Evolutionary conservation across 1,284 basidiomycete species (phyloP).

Genomic region (Rhodotorula sp.): DNA sequence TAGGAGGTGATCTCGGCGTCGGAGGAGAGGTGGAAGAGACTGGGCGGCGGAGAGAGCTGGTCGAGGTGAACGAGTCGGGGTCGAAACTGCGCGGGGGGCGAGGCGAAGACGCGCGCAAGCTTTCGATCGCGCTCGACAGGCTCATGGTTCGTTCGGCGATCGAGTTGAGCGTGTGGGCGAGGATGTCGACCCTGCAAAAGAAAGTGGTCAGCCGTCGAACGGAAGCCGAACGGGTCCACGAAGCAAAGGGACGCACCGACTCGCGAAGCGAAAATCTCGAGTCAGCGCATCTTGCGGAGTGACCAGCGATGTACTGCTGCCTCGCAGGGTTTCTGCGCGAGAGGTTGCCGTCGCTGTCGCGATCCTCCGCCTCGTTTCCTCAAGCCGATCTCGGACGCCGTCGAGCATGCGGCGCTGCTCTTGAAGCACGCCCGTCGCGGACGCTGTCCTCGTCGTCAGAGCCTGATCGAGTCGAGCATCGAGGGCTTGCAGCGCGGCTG

Average conservation of each 20-base stretch:
- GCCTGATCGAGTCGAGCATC: no score
- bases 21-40: not conserved
- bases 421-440: no score
- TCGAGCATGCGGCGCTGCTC: no score
- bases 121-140: not conserved
- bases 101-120: not conserved
- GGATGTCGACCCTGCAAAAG: not conserved
- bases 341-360: no score
- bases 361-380: no score
- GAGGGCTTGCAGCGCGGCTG: no score
- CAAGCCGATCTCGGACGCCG: no score
- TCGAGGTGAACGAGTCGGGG: not conserved
- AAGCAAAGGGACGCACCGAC: not conserved
- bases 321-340: no score
- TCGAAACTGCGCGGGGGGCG: not conserved
- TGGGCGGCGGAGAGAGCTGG: not conserved
- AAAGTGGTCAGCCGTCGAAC: not conserved
- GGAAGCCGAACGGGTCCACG: no score
- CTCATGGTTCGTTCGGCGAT: conserved; percentile 10
- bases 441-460: no score
- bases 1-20: not conserved
- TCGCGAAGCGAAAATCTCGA: not conserved
- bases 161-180: conserved; percentile 11
- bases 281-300: not conserved
- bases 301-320: no score